These are phyloP conservation scores for Globisporangium orthogonon DNA, from an alignment of 352 stramenopile species.

Conservation along the genomic window DNA sequence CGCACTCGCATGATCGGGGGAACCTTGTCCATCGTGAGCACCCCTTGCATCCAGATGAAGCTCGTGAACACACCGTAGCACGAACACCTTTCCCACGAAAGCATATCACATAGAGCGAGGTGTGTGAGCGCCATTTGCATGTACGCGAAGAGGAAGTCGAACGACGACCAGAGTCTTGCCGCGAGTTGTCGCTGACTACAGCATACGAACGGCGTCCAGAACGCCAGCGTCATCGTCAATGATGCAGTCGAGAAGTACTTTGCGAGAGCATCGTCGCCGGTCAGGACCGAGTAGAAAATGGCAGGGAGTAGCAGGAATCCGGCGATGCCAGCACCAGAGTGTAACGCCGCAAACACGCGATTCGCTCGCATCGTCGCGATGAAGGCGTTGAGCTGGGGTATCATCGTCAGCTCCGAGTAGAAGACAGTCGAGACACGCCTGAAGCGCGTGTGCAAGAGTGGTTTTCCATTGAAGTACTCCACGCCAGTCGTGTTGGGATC, in stretches of 20 bases:
- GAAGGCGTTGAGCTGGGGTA: background rate
- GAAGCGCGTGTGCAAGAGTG: slow-evolving; percentile 6
- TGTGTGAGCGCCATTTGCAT: slow-evolving; percentile 11
- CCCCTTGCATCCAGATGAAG: slow-evolving; percentile 18
- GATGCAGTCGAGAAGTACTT: too few species aligned
- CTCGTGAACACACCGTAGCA: slow-evolving; percentile 1
- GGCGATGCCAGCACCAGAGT: background rate
- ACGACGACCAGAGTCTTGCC: slow-evolving; percentile 15
- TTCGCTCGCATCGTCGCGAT: background rate
- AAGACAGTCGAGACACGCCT: background rate
- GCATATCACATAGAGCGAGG: slow-evolving; percentile 9
- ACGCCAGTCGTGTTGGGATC: background rate
- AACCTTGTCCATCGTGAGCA: slow-evolving; percentile 18
- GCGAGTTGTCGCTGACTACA: slow-evolving; percentile 13
- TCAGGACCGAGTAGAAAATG: background rate
- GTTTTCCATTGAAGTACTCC: background rate
- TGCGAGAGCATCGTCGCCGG: too few species aligned
- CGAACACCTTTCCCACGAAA: slow-evolving; percentile 7
- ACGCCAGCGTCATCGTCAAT: background rate
- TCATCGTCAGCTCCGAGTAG: background rate
- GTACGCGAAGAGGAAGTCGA: slow-evolving; percentile 20
- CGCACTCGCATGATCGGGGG: slow-evolving; percentile 9
- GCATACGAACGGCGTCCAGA: slow-evolving; percentile 2
- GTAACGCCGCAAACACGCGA: background rate
- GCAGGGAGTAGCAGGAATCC: background rate